A percentile compares a stretch with the other conserved stretches of the same genome.
These are phyloP conservation scores for Erodium moschatum DNA, from an alignment of 441 rosid species.

Conservation along the genomic window DNA sequence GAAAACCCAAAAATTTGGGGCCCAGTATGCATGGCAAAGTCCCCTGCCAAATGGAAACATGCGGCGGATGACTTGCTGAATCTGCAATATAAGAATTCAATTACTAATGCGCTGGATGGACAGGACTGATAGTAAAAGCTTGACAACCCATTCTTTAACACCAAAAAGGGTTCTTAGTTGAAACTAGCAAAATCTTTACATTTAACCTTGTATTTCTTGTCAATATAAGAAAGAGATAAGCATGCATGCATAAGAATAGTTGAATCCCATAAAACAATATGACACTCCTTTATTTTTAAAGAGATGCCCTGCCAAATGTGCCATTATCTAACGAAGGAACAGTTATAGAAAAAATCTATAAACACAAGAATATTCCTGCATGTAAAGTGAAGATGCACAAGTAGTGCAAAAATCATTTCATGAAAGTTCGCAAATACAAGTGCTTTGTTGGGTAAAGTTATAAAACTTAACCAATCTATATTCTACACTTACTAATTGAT, in stretches of 20 bases:
- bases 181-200: background rate
- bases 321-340: background rate
- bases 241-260: background rate
- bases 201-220: background rate
- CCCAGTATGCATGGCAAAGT: conserved; percentile 94
- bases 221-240: background rate
- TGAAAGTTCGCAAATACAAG: background rate
- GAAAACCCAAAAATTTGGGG: conserved; percentile 91
- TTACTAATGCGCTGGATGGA: conserved; percentile 16
- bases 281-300: background rate
- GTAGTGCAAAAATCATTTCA: background rate
- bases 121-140: conserved; percentile 1
- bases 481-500: background rate
- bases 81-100: conserved; percentile 42
- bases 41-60: conserved; percentile 99
- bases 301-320: background rate
- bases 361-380: background rate
- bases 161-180: background rate
- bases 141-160: background rate
- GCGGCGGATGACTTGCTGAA: conserved; percentile 57
- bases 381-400: background rate
- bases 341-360: background rate
- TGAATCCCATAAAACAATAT: background rate
- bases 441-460: background rate
- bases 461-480: background rate